Base-by-base conservation (phyloP, 495 filamentous ascomycete genomes). In the Hypoxylon fragiforme region DNA sequence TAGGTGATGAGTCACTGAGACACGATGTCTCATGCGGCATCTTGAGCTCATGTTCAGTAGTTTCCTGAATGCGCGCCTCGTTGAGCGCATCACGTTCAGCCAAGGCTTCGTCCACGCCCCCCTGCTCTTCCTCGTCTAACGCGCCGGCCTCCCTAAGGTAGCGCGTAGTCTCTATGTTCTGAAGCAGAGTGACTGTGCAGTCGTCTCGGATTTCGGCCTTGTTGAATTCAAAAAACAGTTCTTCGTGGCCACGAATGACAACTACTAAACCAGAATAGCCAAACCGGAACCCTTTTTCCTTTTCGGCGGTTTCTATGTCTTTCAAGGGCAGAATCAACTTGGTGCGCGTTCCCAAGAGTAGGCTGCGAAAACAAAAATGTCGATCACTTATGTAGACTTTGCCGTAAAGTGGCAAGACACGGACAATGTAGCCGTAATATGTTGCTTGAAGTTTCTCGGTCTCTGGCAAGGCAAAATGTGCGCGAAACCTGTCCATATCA, bases 191-290 rank as follows among this genome's bases (percentile, higher is more conserved):
- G 19, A 92, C 81, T 2, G 85, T 81, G 63, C 91, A 97, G 65
- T 98, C 94, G 63, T 98, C 91, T 39, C 94, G 83, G 39, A 81
- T 77, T 45, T 90, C 91, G 3, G 81, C 70, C 11, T 84, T 75
- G 51, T 79, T 79, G 67, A 98, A 97, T 64, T 98, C 94, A 67
- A 98, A 97, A 69, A 98, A 97, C 1, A 98, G 72, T 66, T 98
- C 95, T 67, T 97, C 94, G 59, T 97, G 92, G 7, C 92, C 94
- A 24, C 88, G 84, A 43, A 98, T 91, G 4, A 95, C 87, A 15
- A 98, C 79, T 5, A 96, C 92, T 43, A 98, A 77, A 8, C 91
- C 94, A 3, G 90, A 89, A 54, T 95, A 97, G 4, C 91, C 90
- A 67, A 95, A 89, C 14, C 91, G 82, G 64, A 95, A 97, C 0